These are phyloP conservation scores for Amanita pallidorosea DNA, from an alignment of 768 basidiomycete species.

Conservation along the genomic window DNA sequence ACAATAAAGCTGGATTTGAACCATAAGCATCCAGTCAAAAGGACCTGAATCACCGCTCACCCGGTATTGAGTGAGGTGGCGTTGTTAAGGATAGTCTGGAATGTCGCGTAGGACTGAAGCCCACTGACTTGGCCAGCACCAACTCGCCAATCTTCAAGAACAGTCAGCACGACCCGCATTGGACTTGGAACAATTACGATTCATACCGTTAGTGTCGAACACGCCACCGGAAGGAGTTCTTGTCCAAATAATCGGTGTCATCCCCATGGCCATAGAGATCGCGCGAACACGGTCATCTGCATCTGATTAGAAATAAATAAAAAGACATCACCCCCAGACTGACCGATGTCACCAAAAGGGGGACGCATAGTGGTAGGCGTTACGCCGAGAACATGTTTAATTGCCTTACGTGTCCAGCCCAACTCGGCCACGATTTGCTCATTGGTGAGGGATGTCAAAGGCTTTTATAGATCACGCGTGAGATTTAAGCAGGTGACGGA, in stretches of 20 bases:
- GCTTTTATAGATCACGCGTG: slow-evolving; percentile 23
- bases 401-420: slow-evolving; percentile 84
- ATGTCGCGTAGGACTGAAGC: slow-evolving; percentile 53
- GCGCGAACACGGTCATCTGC: slow-evolving; percentile 87
- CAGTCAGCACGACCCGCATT: not conserved
- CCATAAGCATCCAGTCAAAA: not conserved
- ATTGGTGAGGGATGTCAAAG: slow-evolving; percentile 61
- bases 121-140: slow-evolving; percentile 65
- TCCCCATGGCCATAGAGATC: slow-evolving; percentile 83
- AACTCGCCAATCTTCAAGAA: slow-evolving; percentile 69
- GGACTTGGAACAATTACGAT: not conserved
- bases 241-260: slow-evolving; percentile 90
- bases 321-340: not conserved
- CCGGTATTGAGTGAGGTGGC: slow-evolving; percentile 52
- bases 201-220: slow-evolving; percentile 66
- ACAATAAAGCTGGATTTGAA: slow-evolving; percentile 63
- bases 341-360: slow-evolving; percentile 74
- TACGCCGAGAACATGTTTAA: slow-evolving; percentile 65
- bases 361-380: slow-evolving; percentile 74
- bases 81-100: slow-evolving; percentile 64
- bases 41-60: slow-evolving; percentile 21
- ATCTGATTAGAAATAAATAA: slow-evolving; percentile 1
- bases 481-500: not conserved
- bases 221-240: slow-evolving; percentile 36
- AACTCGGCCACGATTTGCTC: slow-evolving; percentile 87